Conservation (phyloP, 2,329 filamentous ascomycete species). For the Ascochyta fabae region DNA sequence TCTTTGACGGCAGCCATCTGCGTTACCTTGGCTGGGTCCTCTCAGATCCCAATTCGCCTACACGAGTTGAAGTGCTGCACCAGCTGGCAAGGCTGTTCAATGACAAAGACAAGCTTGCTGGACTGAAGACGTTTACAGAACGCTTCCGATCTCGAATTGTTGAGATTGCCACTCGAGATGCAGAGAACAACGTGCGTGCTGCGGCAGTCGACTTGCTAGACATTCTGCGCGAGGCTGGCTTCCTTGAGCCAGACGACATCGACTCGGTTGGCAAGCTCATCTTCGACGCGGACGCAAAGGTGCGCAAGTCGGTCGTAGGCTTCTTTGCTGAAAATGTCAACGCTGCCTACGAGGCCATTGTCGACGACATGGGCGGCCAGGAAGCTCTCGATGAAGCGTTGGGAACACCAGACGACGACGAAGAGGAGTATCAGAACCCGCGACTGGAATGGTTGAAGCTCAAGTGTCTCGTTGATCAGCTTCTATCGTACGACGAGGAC, state of each 20-base stretch:
- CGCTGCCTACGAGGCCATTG: conserved; percentile 77
- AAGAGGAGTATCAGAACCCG: conserved; percentile 75
- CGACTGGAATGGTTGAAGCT: conserved; percentile 87
- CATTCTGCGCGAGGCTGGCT: conserved; percentile 78
- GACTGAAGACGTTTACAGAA: conserved; percentile 89
- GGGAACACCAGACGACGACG: conserved; percentile 72
- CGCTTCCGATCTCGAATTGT: conserved; percentile 85
- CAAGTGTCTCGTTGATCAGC: conserved; percentile 85
- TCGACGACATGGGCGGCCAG: conserved; percentile 84
- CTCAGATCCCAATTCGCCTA: conserved; percentile 77
- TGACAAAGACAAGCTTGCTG: conserved; percentile 76
- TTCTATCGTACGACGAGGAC: conserved; percentile 80
- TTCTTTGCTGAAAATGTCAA: conserved; percentile 91
- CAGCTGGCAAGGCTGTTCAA: conserved; percentile 82
- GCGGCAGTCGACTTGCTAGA: conserved; percentile 83
- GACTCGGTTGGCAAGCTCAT: conserved; percentile 86
- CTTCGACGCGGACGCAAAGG: conserved; percentile 82
- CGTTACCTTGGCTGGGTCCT: conserved; percentile 96
- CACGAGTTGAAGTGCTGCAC: conserved; percentile 83
- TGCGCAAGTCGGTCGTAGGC: conserved; percentile 85
- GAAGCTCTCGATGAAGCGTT: conserved; percentile 78
- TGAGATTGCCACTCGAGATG: conserved; percentile 89
- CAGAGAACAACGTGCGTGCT: conserved; percentile 80
- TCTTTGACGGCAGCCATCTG: conserved; percentile 88
- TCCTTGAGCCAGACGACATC: conserved; percentile 90